A percentile compares a stretch with the other conserved stretches of the same genome.
Conservation (phyloP, 2,329 filamentous ascomycete genomes). For the Teratosphaeriaceae sp. region DNA sequence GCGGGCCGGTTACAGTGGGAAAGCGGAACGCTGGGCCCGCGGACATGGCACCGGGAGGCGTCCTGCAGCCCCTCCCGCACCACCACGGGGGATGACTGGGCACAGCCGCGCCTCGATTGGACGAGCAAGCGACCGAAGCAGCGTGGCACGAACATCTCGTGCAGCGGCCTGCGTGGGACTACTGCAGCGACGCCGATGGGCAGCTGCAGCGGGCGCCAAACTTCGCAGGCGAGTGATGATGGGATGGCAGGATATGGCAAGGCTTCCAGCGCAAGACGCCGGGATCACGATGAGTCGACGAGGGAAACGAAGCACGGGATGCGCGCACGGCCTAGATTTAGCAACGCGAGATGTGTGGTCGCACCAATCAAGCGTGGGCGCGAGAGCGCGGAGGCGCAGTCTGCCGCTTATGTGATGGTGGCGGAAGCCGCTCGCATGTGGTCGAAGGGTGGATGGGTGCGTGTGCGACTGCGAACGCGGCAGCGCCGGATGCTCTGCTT, state of each 20-base stretch:
- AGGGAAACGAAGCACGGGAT: background rate
- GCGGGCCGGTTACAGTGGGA: constrained; percentile 1
- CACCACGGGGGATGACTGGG: too few relatives aligned
- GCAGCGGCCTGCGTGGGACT: background rate
- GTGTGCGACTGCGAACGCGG: constrained; percentile 1
- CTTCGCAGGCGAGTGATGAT: too few relatives aligned
- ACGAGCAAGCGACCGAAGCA: background rate
- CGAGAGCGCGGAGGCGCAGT: too few relatives aligned
- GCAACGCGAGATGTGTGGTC: constrained; percentile 4
- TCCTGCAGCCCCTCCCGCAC: too few relatives aligned
- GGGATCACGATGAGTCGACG: too few relatives aligned
- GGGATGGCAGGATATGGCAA: too few relatives aligned
- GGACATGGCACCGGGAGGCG: too few relatives aligned
- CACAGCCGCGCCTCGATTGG: constrained; percentile 1
- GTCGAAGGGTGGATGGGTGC: too few relatives aligned
- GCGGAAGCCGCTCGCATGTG: constrained; percentile 4
- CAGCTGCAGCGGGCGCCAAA: constrained; percentile 5
- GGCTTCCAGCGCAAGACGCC: too few relatives aligned
- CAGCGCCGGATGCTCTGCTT: background rate
- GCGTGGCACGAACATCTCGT: constrained; percentile 4
- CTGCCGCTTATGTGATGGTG: constrained; percentile 8
- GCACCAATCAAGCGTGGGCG: too few relatives aligned
- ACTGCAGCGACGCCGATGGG: background rate
- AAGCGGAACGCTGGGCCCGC: background rate
- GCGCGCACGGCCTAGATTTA: too few relatives aligned